Base-by-base conservation (phyloP, 1,139 yeast genomes). In the Blastobotrys ciferrii region DNA sequence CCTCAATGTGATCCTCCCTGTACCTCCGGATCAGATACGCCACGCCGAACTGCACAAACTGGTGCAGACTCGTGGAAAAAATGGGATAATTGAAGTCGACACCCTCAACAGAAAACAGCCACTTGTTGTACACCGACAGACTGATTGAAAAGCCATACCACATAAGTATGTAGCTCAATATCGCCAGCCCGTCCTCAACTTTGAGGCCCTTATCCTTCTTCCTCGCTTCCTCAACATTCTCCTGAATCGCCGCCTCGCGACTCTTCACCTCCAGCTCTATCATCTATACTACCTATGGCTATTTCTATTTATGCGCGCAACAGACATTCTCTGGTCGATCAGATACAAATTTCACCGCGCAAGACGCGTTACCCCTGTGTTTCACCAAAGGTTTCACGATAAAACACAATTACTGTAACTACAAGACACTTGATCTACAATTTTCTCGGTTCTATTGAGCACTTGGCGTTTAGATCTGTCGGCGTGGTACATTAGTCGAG, bases 91-190 rank as follows among this genome's bases (percentile, higher is more conserved):
- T 78, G 63, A 92, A 84, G 60, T 87, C 78, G 52, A 91, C 72
- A 13, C 79, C 87, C 64, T 67, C 75, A 43, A 66, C 64, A 38
- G 94, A 91, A 70, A 91, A 92, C 96, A 92, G 91, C 97, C 97
- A 91, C 68, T 91, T 92, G 72, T 92, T 92, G 71, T 92, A 92
- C 32, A 91, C 74, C n/a, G 95, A 85, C 28, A 91, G 79, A 12
- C 87, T 69, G 52, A 88, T 75, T 12, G 95, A 84, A 50, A 67
- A 67, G 5, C 56, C 73, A 71, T 59, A 75, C 80, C 80, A 60
- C 20, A 52, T 46, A 2, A 57, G 45, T 23, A 60, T 57, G 33
- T 41, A 55, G 28, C 28, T 23, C 28, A 23, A 23, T 23, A 23
- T 23, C 9, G 28, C 28, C 28, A 23, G 28, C 28, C 28, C 28